Base-by-base conservation (phyloP, 2,329 filamentous ascomycete genomes). In the Neonectria hederae region DNA sequence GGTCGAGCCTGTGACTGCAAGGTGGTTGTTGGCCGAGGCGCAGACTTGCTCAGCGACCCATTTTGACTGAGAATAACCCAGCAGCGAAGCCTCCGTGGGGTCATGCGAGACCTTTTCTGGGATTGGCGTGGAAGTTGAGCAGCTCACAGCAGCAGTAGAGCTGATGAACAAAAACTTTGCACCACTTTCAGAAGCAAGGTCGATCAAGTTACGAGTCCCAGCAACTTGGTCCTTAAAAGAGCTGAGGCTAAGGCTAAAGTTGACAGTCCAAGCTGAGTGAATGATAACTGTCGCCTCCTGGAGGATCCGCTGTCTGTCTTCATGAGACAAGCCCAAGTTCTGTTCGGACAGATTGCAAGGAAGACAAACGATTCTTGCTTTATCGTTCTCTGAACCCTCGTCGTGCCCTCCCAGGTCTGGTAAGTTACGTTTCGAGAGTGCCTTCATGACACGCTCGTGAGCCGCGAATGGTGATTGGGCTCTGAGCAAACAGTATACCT, bases 231-330 rank as follows among this genome's bases (percentile, higher is more conserved):
- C 76, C 52, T 85, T 84, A 63, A 88, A 87, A 9, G 80, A 84
- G 1, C 74, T 73, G 2, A 87, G 78, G 0, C 75, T 77, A 56
- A 87, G 79, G 68, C 83, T 86, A 72, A 88, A 88, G 71, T 88
- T 87, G 22, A 87, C 85, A 0, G 83, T 76, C 85, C 85, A 87
- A 1, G 85, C 83, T 45, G 79, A 77, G 74, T 87, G 84, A 24
- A 87, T 82, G 9, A 86, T 28, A 0, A 63, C 24, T 0, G 66
- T 61, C 4, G 65, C 40, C 2, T 51, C 63, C 0, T 49, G 7
- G 0, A 52, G 0, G 4, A 74, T 57, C 0, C 2, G n/a, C 1
- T 57, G 19, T 0, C 22, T 24, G 1, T 66, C n/a, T 0, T 62
- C 45, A 0, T 49, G 19, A 0, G 57, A 49, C 0, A 74, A 54